Conservation (phyloP, 164 flowering plant genomes). For the Stephania japonica region DNA sequence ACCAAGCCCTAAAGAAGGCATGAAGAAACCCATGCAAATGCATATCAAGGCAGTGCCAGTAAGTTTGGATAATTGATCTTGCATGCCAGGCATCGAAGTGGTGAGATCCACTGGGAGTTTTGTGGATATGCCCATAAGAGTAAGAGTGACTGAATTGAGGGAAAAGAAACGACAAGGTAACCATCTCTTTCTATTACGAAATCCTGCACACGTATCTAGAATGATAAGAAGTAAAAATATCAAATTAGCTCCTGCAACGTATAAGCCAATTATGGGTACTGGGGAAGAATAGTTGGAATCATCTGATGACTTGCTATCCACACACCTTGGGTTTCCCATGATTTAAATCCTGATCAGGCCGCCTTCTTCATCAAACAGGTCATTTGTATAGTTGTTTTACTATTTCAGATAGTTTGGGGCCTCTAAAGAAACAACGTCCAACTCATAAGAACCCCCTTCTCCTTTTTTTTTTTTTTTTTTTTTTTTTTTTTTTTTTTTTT, state of each 20-base stretch:
- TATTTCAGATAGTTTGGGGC: too few relatives aligned
- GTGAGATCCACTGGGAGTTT: conserved; percentile 15
- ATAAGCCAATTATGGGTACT: neutral
- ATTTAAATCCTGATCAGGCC: too few relatives aligned
- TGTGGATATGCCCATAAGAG: conserved; percentile 6
- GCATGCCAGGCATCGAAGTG: conserved; percentile 9
- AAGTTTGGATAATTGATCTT: conserved; percentile 14
- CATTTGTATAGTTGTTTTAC: too few relatives aligned
- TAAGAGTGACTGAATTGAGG: too few relatives aligned
- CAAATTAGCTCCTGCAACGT: neutral
- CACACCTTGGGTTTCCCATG: too few relatives aligned
- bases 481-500: too few relatives aligned
- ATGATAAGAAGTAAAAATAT: conserved; percentile 1
- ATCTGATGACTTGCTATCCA: too few relatives aligned
- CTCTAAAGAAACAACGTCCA: too few relatives aligned
- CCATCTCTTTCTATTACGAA: conserved; percentile 3
- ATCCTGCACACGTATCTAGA: neutral
- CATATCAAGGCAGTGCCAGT: conserved; percentile 5
- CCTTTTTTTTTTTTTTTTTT: too few relatives aligned
- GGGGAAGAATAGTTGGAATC: neutral
- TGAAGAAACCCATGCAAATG: conserved; percentile 8
- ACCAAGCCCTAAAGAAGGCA: conserved; percentile 8
- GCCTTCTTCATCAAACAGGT: too few relatives aligned
- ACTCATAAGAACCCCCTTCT: too few relatives aligned
- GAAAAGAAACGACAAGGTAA: neutral